Evolutionary conservation across 2,329 filamentous ascomycete genomes (phyloP), one percentile per base, ranked within the genome.

Genomic region (Pseudogymnoascus sp.): DNA sequence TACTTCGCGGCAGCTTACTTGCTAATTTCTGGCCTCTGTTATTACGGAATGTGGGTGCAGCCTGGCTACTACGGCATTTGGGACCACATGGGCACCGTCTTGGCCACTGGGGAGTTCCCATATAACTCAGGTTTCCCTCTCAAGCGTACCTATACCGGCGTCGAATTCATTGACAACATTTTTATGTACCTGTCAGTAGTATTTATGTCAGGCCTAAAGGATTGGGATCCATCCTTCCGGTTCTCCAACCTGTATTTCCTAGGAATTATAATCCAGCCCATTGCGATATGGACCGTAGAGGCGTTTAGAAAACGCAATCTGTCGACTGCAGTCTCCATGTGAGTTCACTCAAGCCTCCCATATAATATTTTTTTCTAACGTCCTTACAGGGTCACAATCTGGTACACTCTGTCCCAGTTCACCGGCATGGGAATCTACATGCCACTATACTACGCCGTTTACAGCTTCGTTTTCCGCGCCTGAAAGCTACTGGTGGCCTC

Each of bases 261-360:
- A 26, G 23, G 34, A 16, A 26, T 36, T 12, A 23, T 26, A 26
- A 54, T 62, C 26, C 39, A 36, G 8, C 61, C 14, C 5, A 47
- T 62, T 40, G 40, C 61, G 18, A n/a, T 54, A 14, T 62, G 61
- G 61, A 29, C 61, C 5, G 61, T 62, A 16, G 61, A 62, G 34
- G 23, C 61, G 34, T 62, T 18, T 36, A 51, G 61, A 62, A 26
- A 26, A 29, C 61, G 61, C 14, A 62, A 62, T 62, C 12, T 26
- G 26, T 18, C 5, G 12, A 29, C 39, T 2, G 21, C 23, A 1
- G 16, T 62, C 36, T 29, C 23, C n/a, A 18, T 26, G 61, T 62
- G 47, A 26, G 61, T 61, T 40, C 21, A 2, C 11, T 40, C 26
- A 12, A 10, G 60, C 36, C n/a, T 1, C n/a, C 14, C 34, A 23